Base-by-base conservation (phyloP, 805 yeast species). In the Spathaspora passalidarum region DNA sequence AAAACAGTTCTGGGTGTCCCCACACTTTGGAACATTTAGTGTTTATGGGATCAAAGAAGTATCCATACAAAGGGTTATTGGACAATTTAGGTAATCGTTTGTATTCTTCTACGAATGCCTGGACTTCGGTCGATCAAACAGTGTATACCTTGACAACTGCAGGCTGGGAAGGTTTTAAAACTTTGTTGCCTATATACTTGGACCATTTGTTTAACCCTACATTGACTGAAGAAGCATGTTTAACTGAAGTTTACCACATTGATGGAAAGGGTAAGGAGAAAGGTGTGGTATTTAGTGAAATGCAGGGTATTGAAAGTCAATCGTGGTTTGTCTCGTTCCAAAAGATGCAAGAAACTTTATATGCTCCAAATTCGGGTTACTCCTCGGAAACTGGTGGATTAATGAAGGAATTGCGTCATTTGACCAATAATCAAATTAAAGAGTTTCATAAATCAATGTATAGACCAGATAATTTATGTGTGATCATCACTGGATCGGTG, bases 51-150 rank as follows among this genome's bases (percentile, higher is more conserved):
- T 88, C 96, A 2, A 73, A 84, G 52, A 81, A 83, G 47, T 88
- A 82, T 56, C 98, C 98, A 0, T 92, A 85, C 64, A 92, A 92
- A 64, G 98, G 99, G 7, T 71, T 91, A 41, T 70, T 94, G 40
- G 99, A 94, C 59, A 83, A 83, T 9, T 75, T 91, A 43, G 96
- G 97, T 5, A 88, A 89, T 59, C 68, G 87, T 46, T 83, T 89
- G 50, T 86, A 84, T 65, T 86, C 96, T 1, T 75, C 81, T 4
- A 94, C 98, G 0, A 94, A 94, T 60, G 99, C 99, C 0, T 91
- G 97, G 97, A 94, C 99, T 0, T 89, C 86, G 0, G 88, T 94
- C 4, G 98, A 94, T 65, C 96, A 88, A 60, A 94, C 99, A 0
- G 97, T 90, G 1, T 94, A 94, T 56, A 89, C 97, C 2, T 72